Evolutionary conservation across 2,329 filamentous ascomycete species (phyloP).

Genomic region (Cercospora citrullina): DNA sequence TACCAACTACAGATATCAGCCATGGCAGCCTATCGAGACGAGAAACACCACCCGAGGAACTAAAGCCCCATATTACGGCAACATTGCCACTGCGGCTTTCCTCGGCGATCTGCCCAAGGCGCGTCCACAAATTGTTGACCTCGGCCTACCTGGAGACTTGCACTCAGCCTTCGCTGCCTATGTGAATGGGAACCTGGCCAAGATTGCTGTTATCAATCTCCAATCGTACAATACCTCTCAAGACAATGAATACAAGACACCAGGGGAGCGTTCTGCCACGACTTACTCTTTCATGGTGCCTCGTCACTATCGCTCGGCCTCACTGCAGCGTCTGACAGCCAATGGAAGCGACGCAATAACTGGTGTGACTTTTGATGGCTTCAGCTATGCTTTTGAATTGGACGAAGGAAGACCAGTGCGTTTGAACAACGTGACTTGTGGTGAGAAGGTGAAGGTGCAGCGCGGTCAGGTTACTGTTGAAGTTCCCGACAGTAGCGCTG

Average conservation of each 20-base stretch:
- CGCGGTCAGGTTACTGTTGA: constrained; percentile 35
- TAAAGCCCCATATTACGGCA: constrained; percentile 65
- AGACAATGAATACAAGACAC: constrained; percentile 47
- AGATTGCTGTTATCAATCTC: constrained; percentile 60
- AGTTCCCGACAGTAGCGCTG: neutral
- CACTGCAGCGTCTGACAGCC: constrained; percentile 55
- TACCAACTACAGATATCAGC: constrained; percentile 61
- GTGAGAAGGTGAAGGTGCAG: constrained; percentile 45
- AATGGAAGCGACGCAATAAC: constrained; percentile 65
- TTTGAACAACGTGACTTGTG: constrained; percentile 57
- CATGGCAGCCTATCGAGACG: constrained; percentile 61
- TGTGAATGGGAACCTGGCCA: constrained; percentile 46
- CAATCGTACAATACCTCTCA: constrained; percentile 53
- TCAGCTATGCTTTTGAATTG: constrained; percentile 62
- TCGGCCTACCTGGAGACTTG: constrained; percentile 44
- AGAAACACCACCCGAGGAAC: constrained; percentile 54
- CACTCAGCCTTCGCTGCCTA: constrained; percentile 61
- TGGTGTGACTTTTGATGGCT: constrained; percentile 62
- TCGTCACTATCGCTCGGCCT: constrained; percentile 24
- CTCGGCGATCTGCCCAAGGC: constrained; percentile 45
- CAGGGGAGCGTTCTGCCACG: constrained; percentile 37
- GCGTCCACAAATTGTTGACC: constrained; percentile 49
- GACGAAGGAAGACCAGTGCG: constrained; percentile 55
- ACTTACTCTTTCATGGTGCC: constrained; percentile 49
- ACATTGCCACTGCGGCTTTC: constrained; percentile 59